A percentile compares a stretch with the other conserved stretches of the same genome.
Evolutionary conservation across 352 stramenopile genomes (phyloP).

Genomic region (Globisporangium abappressorium): DNA sequence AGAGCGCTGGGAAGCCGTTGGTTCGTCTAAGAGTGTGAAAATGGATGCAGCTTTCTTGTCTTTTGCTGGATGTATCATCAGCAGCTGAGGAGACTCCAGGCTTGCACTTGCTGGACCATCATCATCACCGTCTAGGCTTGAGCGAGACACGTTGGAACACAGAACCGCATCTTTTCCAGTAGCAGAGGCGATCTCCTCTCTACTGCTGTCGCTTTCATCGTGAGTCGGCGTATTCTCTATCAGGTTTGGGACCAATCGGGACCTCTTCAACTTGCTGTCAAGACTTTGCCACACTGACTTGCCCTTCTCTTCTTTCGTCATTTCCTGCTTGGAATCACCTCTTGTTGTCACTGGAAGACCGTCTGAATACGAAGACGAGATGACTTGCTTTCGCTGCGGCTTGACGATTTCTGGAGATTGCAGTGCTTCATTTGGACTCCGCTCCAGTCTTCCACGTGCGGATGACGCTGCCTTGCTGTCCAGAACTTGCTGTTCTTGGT

Average conservation of each 20-base stretch:
- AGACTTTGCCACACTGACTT: conserved; percentile 13
- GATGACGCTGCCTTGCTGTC: neutral
- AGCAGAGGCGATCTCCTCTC: neutral
- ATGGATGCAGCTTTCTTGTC: neutral
- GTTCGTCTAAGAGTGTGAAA: neutral
- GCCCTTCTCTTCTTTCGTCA: neutral
- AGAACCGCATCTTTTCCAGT: neutral
- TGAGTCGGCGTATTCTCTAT: neutral
- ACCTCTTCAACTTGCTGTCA: conserved; percentile 13
- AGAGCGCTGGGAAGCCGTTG: neutral
- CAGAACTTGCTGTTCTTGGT: neutral
- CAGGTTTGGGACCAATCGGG: neutral
- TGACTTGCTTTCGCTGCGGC: neutral
- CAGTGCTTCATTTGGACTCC: neutral
- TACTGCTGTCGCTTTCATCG: neutral
- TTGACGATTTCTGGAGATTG: neutral
- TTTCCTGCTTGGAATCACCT: neutral
- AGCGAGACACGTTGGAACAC: neutral
- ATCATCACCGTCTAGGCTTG: neutral
- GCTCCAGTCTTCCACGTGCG: neutral
- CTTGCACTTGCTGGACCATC: neutral
- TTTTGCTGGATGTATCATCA: too few species aligned
- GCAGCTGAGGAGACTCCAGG: neutral
- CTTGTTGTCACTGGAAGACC: neutral
- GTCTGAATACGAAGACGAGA: conserved; percentile 9